Percentiles rank a stretch among this genome's conserved stretches.
Evolutionary conservation across 2,329 filamentous ascomycete genomes (phyloP).

Genomic region (Macroventuria anomochaeta): DNA sequence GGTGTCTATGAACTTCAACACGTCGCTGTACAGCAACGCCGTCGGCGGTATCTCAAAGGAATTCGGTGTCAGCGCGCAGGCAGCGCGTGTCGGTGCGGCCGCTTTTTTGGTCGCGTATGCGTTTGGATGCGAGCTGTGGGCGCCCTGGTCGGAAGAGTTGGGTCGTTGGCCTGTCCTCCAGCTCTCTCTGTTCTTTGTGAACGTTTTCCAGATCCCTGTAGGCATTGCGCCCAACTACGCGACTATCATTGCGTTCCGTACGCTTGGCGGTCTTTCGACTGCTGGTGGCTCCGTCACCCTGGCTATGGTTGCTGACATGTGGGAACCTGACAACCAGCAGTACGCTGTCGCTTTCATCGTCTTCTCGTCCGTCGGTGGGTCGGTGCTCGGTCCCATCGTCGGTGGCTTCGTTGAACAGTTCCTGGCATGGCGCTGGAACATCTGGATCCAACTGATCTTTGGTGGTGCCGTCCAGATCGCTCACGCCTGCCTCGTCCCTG

Average conservation of each 20-base stretch:
- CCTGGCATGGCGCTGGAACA: constrained; percentile 76
- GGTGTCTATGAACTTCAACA: constrained; percentile 66
- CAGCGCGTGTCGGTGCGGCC: constrained; percentile 74
- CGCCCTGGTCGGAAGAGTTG: constrained; percentile 84
- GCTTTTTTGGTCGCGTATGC: constrained; percentile 82
- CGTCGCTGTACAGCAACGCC: constrained; percentile 62
- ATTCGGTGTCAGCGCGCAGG: constrained; percentile 71
- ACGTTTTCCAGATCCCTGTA: constrained; percentile 71
- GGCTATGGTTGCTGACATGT: constrained; percentile 70
- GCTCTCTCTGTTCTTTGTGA: constrained; percentile 74
- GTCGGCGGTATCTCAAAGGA: constrained; percentile 63
- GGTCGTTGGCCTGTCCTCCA: constrained; percentile 80
- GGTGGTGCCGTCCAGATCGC: constrained; percentile 72
- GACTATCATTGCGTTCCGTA: constrained; percentile 69
- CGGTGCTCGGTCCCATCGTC: constrained; percentile 77
- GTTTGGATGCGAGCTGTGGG: constrained; percentile 88
- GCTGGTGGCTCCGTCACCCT: constrained; percentile 70
- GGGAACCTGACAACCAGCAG: constrained; percentile 34
- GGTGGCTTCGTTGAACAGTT: constrained; percentile 76
- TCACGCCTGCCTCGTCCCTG: constrained; percentile 74
- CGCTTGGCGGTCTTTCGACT: constrained; percentile 54
- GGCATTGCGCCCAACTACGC: constrained; percentile 76
- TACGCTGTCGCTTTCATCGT: constrained; percentile 59
- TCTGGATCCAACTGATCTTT: constrained; percentile 87
- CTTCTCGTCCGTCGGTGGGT: constrained; percentile 80